Evolutionary conservation across 2,329 filamentous ascomycete genomes (phyloP), one percentile per base, ranked within the genome.

Genomic region (Penicillium sp.): DNA sequence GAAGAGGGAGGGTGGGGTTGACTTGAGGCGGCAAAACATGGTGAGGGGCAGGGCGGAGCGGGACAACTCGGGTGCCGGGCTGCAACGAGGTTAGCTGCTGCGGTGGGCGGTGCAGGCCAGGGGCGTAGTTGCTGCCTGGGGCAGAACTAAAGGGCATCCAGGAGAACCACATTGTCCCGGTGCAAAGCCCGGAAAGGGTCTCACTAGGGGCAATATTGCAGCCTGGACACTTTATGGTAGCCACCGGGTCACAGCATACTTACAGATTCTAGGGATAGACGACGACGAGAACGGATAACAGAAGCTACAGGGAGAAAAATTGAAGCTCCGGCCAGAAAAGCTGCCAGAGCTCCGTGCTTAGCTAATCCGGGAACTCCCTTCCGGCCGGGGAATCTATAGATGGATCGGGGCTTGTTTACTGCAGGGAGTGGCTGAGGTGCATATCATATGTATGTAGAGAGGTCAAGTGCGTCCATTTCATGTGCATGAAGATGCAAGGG

Each of bases 1-100:
- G 57, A 62, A 65, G 57, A 59, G 53, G 47, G 60, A 67, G 67
- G 64, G 70, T 68, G 70, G 68, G 69, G 71, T 61, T 57, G 62
- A 60, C 57, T 55, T 65, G 51, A 67, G 57, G 56, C 63, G 63
- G 62, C 60, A 63, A 59, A 67, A 67, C 64, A 67, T 67, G 64
- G 53, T 65, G 62, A 64, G 58, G 59, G 62, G 61, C 60, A 59
- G 45, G 54, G 36, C 43, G 54, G 47, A 50, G 37, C 57, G 56
- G 58, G 50, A 47, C 27, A 52, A 57, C 43, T 53, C 45, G 46
- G 50, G 35, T 43, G 44, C 57, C 51, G 53, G 41, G 35, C 53
- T 56, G 37, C 29, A 51, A 42, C 29, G 28, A 42, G 50, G 44
- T 56, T 56, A 56, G 53, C 53, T 46, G 31, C 18, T 59, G 16